Conservation (phyloP, 768 basidiomycete species). For the Arthromyces matolae region DNA sequence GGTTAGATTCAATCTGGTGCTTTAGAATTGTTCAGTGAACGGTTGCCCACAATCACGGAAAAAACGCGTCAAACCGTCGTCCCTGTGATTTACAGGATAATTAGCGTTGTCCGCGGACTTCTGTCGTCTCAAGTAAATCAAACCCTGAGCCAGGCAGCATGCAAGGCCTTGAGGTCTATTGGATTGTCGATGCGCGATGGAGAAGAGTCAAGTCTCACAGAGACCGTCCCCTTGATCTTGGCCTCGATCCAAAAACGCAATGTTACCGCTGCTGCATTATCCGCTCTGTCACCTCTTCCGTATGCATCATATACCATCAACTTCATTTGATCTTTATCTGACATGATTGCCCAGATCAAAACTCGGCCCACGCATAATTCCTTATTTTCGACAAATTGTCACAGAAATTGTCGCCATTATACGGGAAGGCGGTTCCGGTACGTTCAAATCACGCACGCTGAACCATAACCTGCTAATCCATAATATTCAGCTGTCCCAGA, state of each 20-base stretch:
- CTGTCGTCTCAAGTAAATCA: constrained; percentile 40
- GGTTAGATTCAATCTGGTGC: constrained; percentile 62
- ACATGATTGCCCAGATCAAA: constrained; percentile 44
- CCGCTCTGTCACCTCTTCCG: constrained; percentile 59
- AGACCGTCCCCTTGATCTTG: constrained; percentile 57
- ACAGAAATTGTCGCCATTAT: constrained; percentile 50
- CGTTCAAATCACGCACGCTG: constrained; percentile 5
- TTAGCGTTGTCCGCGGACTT: constrained; percentile 47
- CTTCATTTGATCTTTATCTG: not conserved
- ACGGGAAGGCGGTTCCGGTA: constrained; percentile 38
- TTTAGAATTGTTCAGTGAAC: constrained; percentile 63
- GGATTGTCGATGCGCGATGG: constrained; percentile 52
- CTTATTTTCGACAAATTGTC: constrained; percentile 72
- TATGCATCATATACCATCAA: constrained; percentile 33
- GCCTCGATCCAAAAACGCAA: constrained; percentile 39
- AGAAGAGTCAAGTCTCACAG: constrained; percentile 64
- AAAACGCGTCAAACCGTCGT: constrained; percentile 50
- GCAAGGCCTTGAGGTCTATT: constrained; percentile 58
- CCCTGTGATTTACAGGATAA: constrained; percentile 48
- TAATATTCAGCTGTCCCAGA: constrained; percentile 29
- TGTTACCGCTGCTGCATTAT: constrained; percentile 41
- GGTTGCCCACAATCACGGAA: constrained; percentile 57
- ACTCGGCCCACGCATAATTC: constrained; percentile 86
- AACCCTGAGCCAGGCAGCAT: constrained; percentile 41
- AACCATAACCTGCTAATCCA: too few relatives aligned